phyloP scores from a whole-genome alignment of 257 asterid genomes.

The Solanum neorickii region DNA sequence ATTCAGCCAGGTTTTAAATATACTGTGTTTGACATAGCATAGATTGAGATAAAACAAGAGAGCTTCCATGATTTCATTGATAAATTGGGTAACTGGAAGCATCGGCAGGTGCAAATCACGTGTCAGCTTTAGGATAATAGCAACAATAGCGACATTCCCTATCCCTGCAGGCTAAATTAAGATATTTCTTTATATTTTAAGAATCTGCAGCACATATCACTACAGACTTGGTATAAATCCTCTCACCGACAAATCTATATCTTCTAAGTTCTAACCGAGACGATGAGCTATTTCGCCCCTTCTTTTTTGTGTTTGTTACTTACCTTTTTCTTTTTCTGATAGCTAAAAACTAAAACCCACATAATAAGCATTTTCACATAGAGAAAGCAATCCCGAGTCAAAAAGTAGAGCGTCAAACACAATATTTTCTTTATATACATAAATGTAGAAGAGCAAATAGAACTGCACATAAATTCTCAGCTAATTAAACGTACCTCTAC shows the following conservation, averaged over 20 bases:
- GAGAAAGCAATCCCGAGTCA: neutral
- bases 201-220: neutral
- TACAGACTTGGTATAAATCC: neutral
- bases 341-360: neutral
- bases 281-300: neutral
- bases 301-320: neutral
- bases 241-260: neutral
- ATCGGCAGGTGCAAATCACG: neutral
- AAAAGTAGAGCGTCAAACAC: neutral
- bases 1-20: neutral
- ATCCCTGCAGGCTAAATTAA: neutral
- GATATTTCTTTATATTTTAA: neutral
- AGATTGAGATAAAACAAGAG: neutral
- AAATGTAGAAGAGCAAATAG: neutral
- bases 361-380: neutral
- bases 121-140: neutral
- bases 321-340: neutral
- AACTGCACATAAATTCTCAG: constrained; percentile 33
- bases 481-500: neutral
- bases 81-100: neutral
- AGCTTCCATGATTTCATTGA: neutral
- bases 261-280: neutral
- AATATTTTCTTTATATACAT: neutral
- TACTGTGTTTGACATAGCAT: neutral
- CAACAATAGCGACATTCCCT: neutral